Evolutionary conservation across 2,329 filamentous ascomycete genomes (phyloP).

Genomic region (Dactylonectria macrodidyma): DNA sequence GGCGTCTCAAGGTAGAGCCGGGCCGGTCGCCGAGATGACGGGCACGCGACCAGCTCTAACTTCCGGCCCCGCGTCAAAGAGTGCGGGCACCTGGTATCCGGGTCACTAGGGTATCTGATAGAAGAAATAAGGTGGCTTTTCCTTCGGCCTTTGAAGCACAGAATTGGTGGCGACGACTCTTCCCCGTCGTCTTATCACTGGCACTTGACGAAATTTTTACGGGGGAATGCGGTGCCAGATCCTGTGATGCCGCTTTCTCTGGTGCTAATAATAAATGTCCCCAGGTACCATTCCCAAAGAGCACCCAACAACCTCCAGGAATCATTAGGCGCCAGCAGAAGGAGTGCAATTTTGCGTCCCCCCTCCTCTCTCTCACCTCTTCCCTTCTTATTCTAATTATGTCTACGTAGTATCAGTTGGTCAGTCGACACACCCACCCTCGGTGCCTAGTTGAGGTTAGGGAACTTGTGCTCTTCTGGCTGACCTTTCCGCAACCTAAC

Average conservation of each 20-base stretch:
- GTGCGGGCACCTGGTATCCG: not conserved
- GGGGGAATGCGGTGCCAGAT: not conserved
- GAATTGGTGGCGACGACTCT: not conserved
- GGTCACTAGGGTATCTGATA: not conserved
- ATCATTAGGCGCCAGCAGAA: conserved; percentile 2
- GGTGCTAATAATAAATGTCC: too few relatives aligned
- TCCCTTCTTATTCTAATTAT: not conserved
- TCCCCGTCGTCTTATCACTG: too few relatives aligned
- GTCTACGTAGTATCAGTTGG: conserved; percentile 6
- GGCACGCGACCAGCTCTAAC: conserved; percentile 21
- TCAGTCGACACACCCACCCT: conserved; percentile 3
- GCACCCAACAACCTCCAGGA: not conserved
- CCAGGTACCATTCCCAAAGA: not conserved
- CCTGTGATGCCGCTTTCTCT: too few relatives aligned
- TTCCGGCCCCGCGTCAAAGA: conserved; percentile 4
- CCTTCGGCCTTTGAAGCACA: not conserved
- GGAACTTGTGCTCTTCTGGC: too few relatives aligned
- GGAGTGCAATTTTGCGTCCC: not conserved
- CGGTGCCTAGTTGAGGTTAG: conserved; percentile 14
- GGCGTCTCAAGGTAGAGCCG: conserved; percentile 7
- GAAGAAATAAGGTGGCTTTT: not conserved
- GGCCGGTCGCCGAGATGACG: conserved; percentile 15
- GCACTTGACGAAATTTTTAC: not conserved
- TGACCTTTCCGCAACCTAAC: too few relatives aligned
- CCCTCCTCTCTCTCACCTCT: not conserved